Base-by-base conservation (phyloP, 1,284 basidiomycete species). In the Leccinum solheimii region DNA sequence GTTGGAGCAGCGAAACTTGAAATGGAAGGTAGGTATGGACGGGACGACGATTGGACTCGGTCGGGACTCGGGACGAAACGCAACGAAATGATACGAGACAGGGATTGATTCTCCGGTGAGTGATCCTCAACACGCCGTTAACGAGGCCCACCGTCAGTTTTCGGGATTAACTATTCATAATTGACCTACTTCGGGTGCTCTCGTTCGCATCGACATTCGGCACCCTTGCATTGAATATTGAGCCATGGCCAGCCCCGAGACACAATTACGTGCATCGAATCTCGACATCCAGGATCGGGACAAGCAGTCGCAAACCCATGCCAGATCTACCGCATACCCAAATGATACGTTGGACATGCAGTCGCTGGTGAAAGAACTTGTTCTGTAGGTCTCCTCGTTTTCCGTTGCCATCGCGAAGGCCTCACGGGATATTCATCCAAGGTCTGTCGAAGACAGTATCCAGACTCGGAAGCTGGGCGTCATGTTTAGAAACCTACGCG, bases 381-480 rank as follows among this genome's bases (percentile, higher is more conserved):
- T 65, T 19, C 50, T 53, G 71, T 70, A 45, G 40, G 68, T 26
- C 19, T 14, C 34, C 7, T 6, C 2, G 5, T 13, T n/a, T 3
- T 4, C 13, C 14, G 13, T 21, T 6, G 0, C 43, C 3, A 1
- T 9, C 9, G 7, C 21, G 9, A 19, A 6, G 26, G 26, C 26
- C 2, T 50, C 11, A 51, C n/a, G 23, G 55, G 14, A 2, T 14
- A 67, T 81, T 4, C 82, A 80, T 9, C 75, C 3, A 81, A 68
- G 75, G 11, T 52, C 3, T 67, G 60, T 63, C 11, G 57, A 30
- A 34, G 32, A 34, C 32, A 34, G 32, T 2, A 34, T 34, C 32
- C 5, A 34, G 32, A 34, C 11, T 5, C 11, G 32, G 27, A 30
- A 30, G 9, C 27, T 30, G 27, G 27, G 27, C 27, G 27, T 30